Percentiles rank a stretch among this genome's conserved stretches.
These are phyloP conservation scores for Ceratocystis eucalypticola DNA, from an alignment of 2,329 filamentous ascomycete genomes.

Conservation along the genomic window DNA sequence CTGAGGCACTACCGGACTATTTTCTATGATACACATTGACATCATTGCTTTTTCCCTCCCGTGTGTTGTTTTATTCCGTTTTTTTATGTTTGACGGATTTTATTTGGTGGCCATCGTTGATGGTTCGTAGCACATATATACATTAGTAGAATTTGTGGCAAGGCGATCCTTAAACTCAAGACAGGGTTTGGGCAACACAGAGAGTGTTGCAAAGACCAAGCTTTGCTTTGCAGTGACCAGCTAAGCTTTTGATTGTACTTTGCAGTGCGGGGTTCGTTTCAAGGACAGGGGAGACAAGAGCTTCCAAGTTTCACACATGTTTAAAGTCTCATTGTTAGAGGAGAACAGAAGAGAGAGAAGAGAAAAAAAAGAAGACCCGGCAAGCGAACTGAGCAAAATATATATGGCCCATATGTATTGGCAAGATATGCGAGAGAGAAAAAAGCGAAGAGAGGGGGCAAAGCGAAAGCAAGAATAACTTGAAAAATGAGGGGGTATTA, in stretches of 20 bases:
- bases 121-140: background rate
- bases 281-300: background rate
- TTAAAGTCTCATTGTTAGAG: background rate
- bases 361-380: background rate
- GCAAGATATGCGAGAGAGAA: background rate
- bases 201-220: no score
- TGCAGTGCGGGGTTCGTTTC: background rate
- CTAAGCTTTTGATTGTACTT: background rate
- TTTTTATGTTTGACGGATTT: background rate
- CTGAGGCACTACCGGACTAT: conserved; percentile 53
- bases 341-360: background rate
- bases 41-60: background rate
- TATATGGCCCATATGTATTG: background rate
- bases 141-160: background rate
- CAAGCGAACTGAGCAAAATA: background rate
- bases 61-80: background rate
- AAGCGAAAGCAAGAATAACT: background rate
- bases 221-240: background rate
- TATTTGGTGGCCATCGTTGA: background rate
- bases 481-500: conserved; percentile 14
- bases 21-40: conserved; percentile 40
- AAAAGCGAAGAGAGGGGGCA: background rate
- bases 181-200: no score
- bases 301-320: background rate
- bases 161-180: no score